Evolutionary conservation across 805 yeast species (phyloP).

Genomic region (Citeromyces nyonsensis): DNA sequence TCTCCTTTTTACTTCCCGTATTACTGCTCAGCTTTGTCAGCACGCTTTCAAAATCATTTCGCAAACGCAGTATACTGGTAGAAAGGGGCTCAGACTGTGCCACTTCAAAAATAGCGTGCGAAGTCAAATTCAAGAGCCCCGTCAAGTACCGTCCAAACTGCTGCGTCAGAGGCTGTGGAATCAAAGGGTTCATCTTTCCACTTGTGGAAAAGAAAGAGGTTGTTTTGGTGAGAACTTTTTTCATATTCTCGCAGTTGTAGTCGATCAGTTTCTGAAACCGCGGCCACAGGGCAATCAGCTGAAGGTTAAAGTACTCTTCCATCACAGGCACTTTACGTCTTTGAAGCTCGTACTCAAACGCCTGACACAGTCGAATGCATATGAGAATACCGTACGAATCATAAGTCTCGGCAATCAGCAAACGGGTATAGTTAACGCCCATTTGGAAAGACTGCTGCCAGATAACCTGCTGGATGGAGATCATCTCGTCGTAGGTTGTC

Average conservation of each 20-base stretch:
- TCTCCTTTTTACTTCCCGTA: constrained; percentile 33
- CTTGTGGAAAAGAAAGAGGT: constrained; percentile 17
- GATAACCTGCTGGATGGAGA: constrained; percentile 28
- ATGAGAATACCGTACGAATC: constrained; percentile 74
- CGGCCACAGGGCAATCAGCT: constrained; percentile 72
- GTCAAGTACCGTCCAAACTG: constrained; percentile 61
- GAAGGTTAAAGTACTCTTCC: constrained; percentile 54
- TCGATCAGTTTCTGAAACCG: constrained; percentile 66
- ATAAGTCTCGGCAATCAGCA: constrained; percentile 22
- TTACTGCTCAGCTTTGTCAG: constrained; percentile 53
- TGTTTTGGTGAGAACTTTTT: constrained; percentile 26
- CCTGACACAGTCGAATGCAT: constrained; percentile 57
- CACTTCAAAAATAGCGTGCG: constrained; percentile 12
- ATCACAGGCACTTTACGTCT: constrained; percentile 54
- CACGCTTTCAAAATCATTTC: constrained; percentile 68
- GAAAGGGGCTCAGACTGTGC: constrained; percentile 54
- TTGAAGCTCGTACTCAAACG: constrained; percentile 48
- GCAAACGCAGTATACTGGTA: constrained; percentile 48
- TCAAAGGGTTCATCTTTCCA: constrained; percentile 11
- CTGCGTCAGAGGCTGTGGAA: constrained; percentile 58
- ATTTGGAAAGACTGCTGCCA: constrained; percentile 36
- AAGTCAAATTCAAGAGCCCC: constrained; percentile 48
- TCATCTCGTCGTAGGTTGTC: constrained; percentile 26
- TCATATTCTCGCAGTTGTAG: constrained; percentile 58
- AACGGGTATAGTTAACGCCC: constrained; percentile 31